These are phyloP conservation scores for Neofusicoccum ribis DNA, from an alignment of 2,329 filamentous ascomycete species.

Conservation along the genomic window DNA sequence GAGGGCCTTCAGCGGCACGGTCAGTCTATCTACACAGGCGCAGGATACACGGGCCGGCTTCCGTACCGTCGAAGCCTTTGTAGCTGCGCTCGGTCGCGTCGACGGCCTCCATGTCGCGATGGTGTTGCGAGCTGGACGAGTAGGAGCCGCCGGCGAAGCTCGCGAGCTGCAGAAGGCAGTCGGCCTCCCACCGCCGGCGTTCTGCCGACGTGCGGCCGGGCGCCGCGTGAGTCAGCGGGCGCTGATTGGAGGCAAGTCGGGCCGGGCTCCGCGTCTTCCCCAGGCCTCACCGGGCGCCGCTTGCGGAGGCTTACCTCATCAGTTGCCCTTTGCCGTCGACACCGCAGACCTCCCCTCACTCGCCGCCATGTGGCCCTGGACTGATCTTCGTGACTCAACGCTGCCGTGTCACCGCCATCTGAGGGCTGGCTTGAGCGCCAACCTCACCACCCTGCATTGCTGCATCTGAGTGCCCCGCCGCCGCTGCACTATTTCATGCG, in stretches of 20 bases:
- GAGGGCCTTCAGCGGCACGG: conserved; percentile 45
- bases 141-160: not conserved
- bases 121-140: conserved; percentile 7
- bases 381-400: not conserved
- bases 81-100: conserved; percentile 56
- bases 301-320: not conserved
- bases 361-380: not conserved
- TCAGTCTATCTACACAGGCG: not conserved
- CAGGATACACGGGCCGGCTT: conserved; percentile 17
- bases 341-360: not conserved
- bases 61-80: conserved; percentile 36
- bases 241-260: not conserved
- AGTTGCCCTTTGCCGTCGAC: not conserved
- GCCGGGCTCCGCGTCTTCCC: not conserved
- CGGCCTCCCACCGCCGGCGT: not conserved
- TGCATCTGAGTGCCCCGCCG: not conserved
- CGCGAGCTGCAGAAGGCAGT: not conserved
- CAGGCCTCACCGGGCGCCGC: not conserved
- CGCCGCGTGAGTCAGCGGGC: not conserved
- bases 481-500: not conserved
- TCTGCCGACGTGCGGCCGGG: not conserved
- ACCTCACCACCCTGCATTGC: not conserved
- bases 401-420: not conserved
- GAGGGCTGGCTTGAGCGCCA: too few relatives aligned
- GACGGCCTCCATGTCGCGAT: conserved; percentile 60